Evolutionary conservation across 345 rosid species (phyloP).

Genomic region (Brassica cretica): DNA sequence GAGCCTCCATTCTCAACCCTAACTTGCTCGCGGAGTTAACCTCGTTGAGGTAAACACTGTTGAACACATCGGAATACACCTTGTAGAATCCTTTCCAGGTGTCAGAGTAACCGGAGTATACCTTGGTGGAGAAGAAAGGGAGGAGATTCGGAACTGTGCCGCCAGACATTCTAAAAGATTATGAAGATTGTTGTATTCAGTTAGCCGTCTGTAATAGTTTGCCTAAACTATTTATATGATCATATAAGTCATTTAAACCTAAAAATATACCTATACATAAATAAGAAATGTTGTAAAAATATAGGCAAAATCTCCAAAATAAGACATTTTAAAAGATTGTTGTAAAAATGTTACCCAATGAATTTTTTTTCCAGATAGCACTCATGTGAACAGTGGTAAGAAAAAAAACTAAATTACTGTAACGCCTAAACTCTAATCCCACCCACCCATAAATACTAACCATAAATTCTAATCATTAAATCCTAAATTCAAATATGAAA

Average conservation of each 20-base stretch:
- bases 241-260: not conserved
- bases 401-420: too few relatives aligned
- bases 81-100: conserved; percentile 77
- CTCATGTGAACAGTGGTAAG: too few relatives aligned
- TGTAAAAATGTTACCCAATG: too few relatives aligned
- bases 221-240: not conserved
- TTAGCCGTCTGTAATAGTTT: not conserved
- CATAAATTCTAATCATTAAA: too few relatives aligned
- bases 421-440: too few relatives aligned
- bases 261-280: too few relatives aligned
- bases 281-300: too few relatives aligned
- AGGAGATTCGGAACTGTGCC: conserved; percentile 62
- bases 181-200: not conserved
- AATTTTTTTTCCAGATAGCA: too few relatives aligned
- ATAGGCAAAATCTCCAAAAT: too few relatives aligned
- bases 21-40: conserved; percentile 56
- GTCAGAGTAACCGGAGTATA: conserved; percentile 68
- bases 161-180: conserved; percentile 18
- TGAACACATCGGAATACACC: conserved; percentile 73
- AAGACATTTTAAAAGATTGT: too few relatives aligned
- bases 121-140: conserved; percentile 75
- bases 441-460: too few relatives aligned
- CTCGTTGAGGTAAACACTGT: conserved; percentile 61
- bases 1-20: conserved; percentile 72
- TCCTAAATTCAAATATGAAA: too few relatives aligned